Base-by-base conservation (phyloP, 2,329 filamentous ascomycete genomes). In the Albifimbria verrucaria region DNA sequence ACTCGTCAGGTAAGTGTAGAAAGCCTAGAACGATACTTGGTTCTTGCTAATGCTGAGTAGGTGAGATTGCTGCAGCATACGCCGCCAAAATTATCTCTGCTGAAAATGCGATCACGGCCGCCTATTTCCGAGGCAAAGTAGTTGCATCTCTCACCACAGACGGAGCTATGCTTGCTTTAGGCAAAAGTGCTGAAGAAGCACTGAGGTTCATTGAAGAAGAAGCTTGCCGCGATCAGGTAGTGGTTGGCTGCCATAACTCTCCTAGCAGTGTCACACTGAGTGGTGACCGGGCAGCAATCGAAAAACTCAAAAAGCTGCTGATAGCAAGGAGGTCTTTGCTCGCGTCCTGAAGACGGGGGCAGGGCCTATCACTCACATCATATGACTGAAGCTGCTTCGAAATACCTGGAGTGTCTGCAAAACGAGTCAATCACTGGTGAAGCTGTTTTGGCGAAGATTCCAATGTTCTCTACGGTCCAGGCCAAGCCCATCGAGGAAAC, bases 31-130 rank as follows among this genome's bases (percentile, higher is more conserved):
- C 9, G 15, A 32, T 7, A 32, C 26, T 32, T 32, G 7, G 9
- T 9, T 32, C 15, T 32, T 7, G 7, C 26, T 32, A 32, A 32
- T 15, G 15, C 15, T 15, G 15, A 9, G 26, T 32, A 32, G 26
- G 59, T 2, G 59, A 61, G n/a, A 61, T 61, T 10, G 53, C 47
- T 5, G 58, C 58, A 3, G 55, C 58, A 2, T 60, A 51, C 43
- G 53, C 56, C 12, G 51, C 58, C 10, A 55, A 50, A 25, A 36
- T 53, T 11, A 28, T 18, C 47, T 49, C 26, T 28, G 44, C 48
- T 43, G 18, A 4, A 54, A 50, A 50, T 48, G 59, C 43, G 50
- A 60, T 49, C 25, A 11, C 25, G 10, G 24, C 45, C 6, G 45
- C 45, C 24, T 48, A 48, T 24, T n/a, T 48, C 45, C 45, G 45